Conservation (phyloP, 2,329 filamentous ascomycete species). For the Mycosphaerella sp. region DNA sequence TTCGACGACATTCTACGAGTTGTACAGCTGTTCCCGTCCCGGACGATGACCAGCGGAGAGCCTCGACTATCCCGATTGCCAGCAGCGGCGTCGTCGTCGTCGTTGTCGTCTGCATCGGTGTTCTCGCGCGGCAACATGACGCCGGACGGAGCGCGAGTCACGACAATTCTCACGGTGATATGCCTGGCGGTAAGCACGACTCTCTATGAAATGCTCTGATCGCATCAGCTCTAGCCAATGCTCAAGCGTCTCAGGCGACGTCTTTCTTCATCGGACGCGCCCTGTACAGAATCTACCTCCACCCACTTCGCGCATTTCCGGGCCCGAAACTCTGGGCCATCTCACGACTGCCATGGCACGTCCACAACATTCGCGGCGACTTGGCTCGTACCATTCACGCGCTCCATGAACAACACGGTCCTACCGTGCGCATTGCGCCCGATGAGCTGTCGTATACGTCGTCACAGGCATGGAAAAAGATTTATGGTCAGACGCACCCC, state of each 20-base stretch:
- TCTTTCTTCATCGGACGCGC: neutral
- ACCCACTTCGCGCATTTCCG: slow-evolving; percentile 38
- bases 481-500: slow-evolving; percentile 34
- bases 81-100: no score
- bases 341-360: slow-evolving; percentile 15
- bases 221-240: neutral
- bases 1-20: no score
- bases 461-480: slow-evolving; percentile 38
- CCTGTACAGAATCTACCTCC: slow-evolving; percentile 38
- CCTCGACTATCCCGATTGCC: no score
- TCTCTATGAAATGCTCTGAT: neutral
- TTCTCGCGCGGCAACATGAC: neutral
- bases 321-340: slow-evolving; percentile 32
- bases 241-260: neutral
- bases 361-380: slow-evolving; percentile 3
- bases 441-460: slow-evolving; percentile 35
- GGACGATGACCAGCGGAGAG: no score
- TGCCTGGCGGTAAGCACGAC: neutral
- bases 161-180: neutral
- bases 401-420: slow-evolving; percentile 32
- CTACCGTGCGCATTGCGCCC: slow-evolving; percentile 27
- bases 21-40: no score
- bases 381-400: slow-evolving; percentile 4
- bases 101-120: neutral
- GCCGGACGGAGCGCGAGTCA: no score